Conservation (phyloP, 2,329 filamentous ascomycete genomes). For the Apiospora hydei region DNA sequence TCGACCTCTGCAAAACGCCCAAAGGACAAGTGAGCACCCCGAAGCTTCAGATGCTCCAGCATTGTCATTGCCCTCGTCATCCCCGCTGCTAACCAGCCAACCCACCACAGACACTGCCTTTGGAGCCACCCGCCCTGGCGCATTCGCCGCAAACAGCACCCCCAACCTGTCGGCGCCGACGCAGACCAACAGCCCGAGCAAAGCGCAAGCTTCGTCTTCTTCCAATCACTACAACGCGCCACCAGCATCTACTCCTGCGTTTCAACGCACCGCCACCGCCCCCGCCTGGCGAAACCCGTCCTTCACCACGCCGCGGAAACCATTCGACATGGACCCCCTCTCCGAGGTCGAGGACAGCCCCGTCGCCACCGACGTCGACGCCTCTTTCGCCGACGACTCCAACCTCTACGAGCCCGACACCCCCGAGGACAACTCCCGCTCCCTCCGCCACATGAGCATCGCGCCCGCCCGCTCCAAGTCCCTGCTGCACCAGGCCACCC, state of each 20-base stretch:
- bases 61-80: too few relatives aligned
- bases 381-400: conserved; percentile 42
- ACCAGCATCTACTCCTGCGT: conserved; percentile 35
- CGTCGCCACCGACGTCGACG: conserved; percentile 57
- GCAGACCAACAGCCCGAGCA: conserved; percentile 45
- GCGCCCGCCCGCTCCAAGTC: conserved; percentile 57
- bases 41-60: neutral
- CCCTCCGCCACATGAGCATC: conserved; percentile 52
- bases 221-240: conserved; percentile 34
- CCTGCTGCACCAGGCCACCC: conserved; percentile 37
- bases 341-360: conserved; percentile 69
- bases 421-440: conserved; percentile 50
- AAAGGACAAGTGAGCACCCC: conserved; percentile 50
- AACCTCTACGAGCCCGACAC: conserved; percentile 56
- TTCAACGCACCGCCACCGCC: conserved; percentile 51
- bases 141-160: neutral
- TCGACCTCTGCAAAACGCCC: conserved; percentile 53
- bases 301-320: conserved; percentile 69
- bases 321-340: conserved; percentile 59
- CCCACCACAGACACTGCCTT: conserved; percentile 13
- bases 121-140: conserved; percentile 3
- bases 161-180: neutral
- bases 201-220: conserved; percentile 45
- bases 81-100: neutral
- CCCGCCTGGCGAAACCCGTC: conserved; percentile 68